Evolutionary conservation across 2,329 filamentous ascomycete genomes (phyloP), one percentile per base, ranked within the genome.

Genomic region (Colletotrichum musae): DNA sequence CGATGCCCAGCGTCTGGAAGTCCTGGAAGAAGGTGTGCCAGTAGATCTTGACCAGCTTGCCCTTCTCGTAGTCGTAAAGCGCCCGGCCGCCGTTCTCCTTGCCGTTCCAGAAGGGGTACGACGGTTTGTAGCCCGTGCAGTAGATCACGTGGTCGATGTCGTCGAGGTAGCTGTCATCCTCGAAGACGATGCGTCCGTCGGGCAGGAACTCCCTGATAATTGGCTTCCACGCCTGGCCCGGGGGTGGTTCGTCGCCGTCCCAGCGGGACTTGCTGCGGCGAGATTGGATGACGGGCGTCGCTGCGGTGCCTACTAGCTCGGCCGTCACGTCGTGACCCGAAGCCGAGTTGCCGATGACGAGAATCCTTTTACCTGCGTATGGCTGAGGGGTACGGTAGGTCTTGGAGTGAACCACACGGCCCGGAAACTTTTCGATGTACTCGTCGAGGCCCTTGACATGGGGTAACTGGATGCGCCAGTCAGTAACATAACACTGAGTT

Each of bases 141-240:
- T 84, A 84, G 9, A 84, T 77, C 26, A 84, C 72, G 5, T 73
- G 72, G 64, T 84, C 82, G 18, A 84, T 65, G 10, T 80, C 77
- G 36, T 77, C 70, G 1, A 84, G 73, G 4, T 74, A 67, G 2
- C 77, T 77, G 3, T 72, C 80, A 68, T 84, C 82, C 0, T 73
- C 73, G 60, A 85, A 85, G 1, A 85, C 58, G 73, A 89, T 77
- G 50, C 83, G 70, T 28, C 85, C 81, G 73, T 82, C 77, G 58
- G 78, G 10, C 26, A 77, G 71, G 72, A 82, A 89, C 36, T 82
- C 79, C 1, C 73, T 77, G 51, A 91, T 83, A 12, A 86, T 72
- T 0, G 87, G 85, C 72, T 87, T 88, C 87, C 87, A 90, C 6
- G 74, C 80, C 5, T 89, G 82, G 0, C 86, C 86, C 0, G 73